Evolutionary conservation across 805 yeast species (phyloP).

Genomic region (Suhomyces vadensis): DNA sequence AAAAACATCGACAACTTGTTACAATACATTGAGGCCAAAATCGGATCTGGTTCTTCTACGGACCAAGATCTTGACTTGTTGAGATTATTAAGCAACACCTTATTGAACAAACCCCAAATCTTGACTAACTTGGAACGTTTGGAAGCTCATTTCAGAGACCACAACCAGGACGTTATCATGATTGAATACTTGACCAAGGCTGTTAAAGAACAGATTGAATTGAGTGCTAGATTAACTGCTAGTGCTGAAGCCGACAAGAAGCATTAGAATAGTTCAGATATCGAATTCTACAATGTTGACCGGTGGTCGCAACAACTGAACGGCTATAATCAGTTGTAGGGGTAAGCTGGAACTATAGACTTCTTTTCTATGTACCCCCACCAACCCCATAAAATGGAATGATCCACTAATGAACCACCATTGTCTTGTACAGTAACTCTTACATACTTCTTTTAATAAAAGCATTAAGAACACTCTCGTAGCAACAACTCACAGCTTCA

Average conservation of each 20-base stretch:
- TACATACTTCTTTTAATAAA: too few relatives aligned
- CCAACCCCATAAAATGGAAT: too few relatives aligned
- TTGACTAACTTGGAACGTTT: slow-evolving; percentile 53
- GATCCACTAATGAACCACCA: too few relatives aligned
- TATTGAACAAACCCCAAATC: slow-evolving; percentile 52
- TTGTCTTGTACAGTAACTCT: too few relatives aligned
- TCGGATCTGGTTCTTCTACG: slow-evolving; percentile 36
- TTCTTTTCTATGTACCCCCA: too few relatives aligned
- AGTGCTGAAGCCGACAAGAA: slow-evolving; percentile 19
- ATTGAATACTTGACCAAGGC: slow-evolving; percentile 81
- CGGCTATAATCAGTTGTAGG: neutral
- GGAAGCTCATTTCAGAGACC: slow-evolving; percentile 62
- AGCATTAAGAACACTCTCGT: too few relatives aligned
- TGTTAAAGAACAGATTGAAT: slow-evolving; percentile 79
- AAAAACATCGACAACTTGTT: slow-evolving; percentile 51
- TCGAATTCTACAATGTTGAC: neutral
- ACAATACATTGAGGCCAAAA: slow-evolving; percentile 45
- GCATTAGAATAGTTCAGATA: slow-evolving; percentile 5
- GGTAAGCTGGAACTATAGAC: too few relatives aligned
- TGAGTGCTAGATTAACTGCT: slow-evolving; percentile 64
- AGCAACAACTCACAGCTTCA: too few relatives aligned
- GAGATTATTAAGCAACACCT: slow-evolving; percentile 59
- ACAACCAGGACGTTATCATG: slow-evolving; percentile 78
- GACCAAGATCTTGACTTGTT: slow-evolving; percentile 62
- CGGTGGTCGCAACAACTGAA: too few relatives aligned